Base-by-base conservation (phyloP, 352 stramenopile genomes). In the Pythium utonaiense region DNA sequence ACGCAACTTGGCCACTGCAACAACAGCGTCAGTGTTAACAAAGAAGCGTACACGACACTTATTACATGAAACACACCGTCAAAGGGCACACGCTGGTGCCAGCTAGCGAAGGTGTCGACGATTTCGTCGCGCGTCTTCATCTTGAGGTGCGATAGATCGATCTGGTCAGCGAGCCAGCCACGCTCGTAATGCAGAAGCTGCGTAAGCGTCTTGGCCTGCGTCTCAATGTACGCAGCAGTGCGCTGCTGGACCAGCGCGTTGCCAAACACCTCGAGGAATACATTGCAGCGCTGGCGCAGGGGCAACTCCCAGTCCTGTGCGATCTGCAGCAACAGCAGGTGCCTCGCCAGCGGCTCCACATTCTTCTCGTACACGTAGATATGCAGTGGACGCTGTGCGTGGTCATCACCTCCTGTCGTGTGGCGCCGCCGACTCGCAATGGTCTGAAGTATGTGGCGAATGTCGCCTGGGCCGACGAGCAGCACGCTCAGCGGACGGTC, bases 181-280 rank as follows among this genome's bases (percentile, higher is more conserved):
- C 71, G 70, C 27, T 89, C 82, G 38, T 93, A 79, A 61, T 89
- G 77, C 30, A 96, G 47, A 24, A 97, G 63, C 38, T 92, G 68
- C 12, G 81, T 73, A 12, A 98, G 61, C 52, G 72, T 9, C 53
- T 84, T 85, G 21, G 74, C 77, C 34, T 95, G 76, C 24, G 86
- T 66, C 51, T 91, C 74, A 8, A 97, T 87, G 62, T 97, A 97
- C 22, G 67, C 67, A 31, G 69, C 82, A 24, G 92, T 98, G 6
- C 89, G 82, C 30, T 90, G 84, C 71, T 97, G 91, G 19, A 98
- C 70, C 5, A 90, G 70, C 16, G 77, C 65, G 61, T 98, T 98
- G 9, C 95, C 94, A 77, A 96, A 98, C 8, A 98, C 80, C 64
- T 98, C 94, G 36, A 98, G 75, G 54, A 96, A 97, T 22, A 78